A percentile compares a stretch with the other conserved stretches of the same genome.
Conservation (phyloP, 306 rosid genomes). For the Crotalaria pallida region DNA sequence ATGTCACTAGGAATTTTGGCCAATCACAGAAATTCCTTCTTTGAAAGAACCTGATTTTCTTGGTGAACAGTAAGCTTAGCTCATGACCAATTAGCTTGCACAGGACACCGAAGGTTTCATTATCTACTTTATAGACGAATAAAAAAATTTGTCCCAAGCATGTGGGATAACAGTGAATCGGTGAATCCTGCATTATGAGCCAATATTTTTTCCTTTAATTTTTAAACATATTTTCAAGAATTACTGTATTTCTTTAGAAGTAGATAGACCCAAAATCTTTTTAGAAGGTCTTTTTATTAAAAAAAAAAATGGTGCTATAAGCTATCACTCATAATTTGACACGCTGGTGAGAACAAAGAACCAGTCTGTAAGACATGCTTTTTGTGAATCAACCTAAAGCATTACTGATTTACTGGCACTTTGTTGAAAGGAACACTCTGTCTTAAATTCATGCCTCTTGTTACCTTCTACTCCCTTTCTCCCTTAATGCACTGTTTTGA, state of each 20-base stretch:
- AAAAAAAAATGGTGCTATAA: no score
- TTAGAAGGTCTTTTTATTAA: not conserved
- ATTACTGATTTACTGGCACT: not conserved
- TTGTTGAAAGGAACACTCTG: not conserved
- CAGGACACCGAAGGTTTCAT: not conserved
- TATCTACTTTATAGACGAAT: slow-evolving; percentile 9
- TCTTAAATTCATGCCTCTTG: not conserved
- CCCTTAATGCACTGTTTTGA: no score
- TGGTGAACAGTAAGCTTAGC: not conserved
- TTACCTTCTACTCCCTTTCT: no score
- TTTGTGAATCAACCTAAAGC: not conserved
- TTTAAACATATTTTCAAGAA: not conserved
- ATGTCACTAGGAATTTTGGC: slow-evolving; percentile 5
- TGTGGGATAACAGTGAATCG: slow-evolving; percentile 6
- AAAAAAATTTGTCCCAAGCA: slow-evolving; percentile 3
- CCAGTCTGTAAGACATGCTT: not conserved
- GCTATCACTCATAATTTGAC: not conserved
- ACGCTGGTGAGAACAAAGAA: not conserved
- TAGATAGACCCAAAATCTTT: not conserved
- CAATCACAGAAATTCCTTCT: slow-evolving; percentile 13
- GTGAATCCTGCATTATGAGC: not conserved
- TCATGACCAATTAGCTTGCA: slow-evolving; percentile 11
- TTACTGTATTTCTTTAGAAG: not conserved
- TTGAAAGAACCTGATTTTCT: not conserved
- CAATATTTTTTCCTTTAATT: not conserved